Evolutionary conservation across 2,329 filamentous ascomycete genomes (phyloP), one percentile per base, ranked within the genome.

Genomic region (Colletotrichum sublineola): DNA sequence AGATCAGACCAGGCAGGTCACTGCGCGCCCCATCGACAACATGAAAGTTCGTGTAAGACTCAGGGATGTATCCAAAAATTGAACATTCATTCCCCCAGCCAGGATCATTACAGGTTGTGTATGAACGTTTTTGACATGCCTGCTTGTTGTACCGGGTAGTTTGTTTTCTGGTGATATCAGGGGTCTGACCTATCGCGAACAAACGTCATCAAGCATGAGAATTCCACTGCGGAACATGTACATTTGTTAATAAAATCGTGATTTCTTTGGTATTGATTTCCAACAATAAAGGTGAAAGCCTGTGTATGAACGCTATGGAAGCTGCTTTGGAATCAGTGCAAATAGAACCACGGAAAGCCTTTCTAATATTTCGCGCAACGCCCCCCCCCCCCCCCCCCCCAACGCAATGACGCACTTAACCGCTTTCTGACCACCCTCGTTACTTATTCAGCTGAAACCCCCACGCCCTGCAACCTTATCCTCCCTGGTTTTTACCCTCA

Each of bases 391-490:
- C n/a, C 52, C 20, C n/a, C n/a, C 52, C 20, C 52, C 33, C 33
- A 24, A 42, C 36, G 20, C 24, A 57, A 40, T 57, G 55, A 40
- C 33, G 36, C 55, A 12, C 55, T 36, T 24, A 24, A 36, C 15
- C 53, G 11, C 11, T n/a, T 56, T 38, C 33, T 24, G 20, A 8
- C 20, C 11, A 6, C 20, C 18, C 33, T 38, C 44, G 2, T 46
- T 46, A 56, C 18, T 36, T 46, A 44, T 46, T 7, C 6, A 56
- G 48, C 38, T 29, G 3, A 38, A 1, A 8, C 48, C 62, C 62
- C 80, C 15, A 74, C 79, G 5, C 77, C 82, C 9, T 79, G 78
- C 8, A 82, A 78, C 12, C 86, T 64, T 8, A 3, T 24, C 20
- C n/a, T 31, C 29, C 14, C n/a, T 44, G 29, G 11, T n/a, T 24